Evolutionary conservation across 2,329 filamentous ascomycete species (phyloP).

Genomic region (Emergomyces orientalis): DNA sequence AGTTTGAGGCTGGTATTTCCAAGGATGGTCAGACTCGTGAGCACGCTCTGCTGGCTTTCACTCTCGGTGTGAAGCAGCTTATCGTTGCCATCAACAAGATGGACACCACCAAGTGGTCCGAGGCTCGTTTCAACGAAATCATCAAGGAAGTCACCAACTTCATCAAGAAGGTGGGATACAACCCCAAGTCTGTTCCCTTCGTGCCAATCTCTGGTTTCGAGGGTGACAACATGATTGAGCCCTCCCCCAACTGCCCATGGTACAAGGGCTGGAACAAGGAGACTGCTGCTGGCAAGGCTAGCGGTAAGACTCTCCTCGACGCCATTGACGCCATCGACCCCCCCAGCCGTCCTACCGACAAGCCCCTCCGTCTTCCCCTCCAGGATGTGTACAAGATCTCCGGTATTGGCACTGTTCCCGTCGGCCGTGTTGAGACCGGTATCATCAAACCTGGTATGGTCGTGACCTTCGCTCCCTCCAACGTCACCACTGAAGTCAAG

Average conservation of each 20-base stretch:
- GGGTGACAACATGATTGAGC: conserved; percentile 98
- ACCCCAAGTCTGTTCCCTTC: conserved; percentile 97
- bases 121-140: conserved; percentile 95
- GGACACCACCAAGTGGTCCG: conserved; percentile 98
- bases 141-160: conserved; percentile 99
- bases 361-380: conserved; percentile 99
- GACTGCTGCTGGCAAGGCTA: conserved; percentile 74
- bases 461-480: conserved; percentile 96
- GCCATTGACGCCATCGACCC: conserved; percentile 95
- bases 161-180: conserved; percentile 99
- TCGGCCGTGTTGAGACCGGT: conserved; percentile 99
- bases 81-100: conserved; percentile 99
- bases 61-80: conserved; percentile 99
- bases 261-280: conserved; percentile 99
- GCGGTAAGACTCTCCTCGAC: conserved; percentile 97
- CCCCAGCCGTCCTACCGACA: conserved; percentile 89
- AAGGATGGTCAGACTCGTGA: conserved; percentile 99
- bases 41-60: conserved; percentile 99
- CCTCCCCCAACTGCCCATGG: conserved; percentile 93
- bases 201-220: conserved; percentile 99
- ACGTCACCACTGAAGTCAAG: conserved; percentile 99
- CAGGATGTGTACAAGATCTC: conserved; percentile 99
- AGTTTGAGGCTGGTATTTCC: conserved; percentile 99
- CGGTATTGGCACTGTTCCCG: conserved; percentile 98
- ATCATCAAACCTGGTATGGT: conserved; percentile 72